Base-by-base conservation (phyloP, 495 filamentous ascomycete genomes). In the Xylaria bambusicola region DNA sequence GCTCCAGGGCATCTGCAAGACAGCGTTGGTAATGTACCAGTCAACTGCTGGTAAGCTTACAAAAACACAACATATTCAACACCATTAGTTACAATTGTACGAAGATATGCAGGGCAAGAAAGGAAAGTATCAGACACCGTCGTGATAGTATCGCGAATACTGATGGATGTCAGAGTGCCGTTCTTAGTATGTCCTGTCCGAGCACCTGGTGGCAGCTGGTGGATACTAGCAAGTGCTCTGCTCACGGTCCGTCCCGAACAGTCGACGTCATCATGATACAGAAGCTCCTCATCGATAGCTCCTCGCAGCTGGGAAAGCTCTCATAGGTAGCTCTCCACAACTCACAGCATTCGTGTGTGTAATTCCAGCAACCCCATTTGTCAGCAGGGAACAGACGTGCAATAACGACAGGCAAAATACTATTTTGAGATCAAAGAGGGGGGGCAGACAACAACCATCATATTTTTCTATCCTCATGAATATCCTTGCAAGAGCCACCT, bases 401-500 rank as follows among this genome's bases (percentile, higher is more conserved):
- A 20, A 56, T n/a, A n/a, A 54, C n/a, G 48, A 29, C 31, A 26
- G 8, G 13, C 7, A 38, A 40, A 6, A 33, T 33, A 33, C 5
- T 33, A 33, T 38, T n/a, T 33, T 17, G 8, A 40, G 13, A 29
- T n/a, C 29, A 29, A 59, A 60, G 48, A 52, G 45, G 35, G 26
- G 26, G 17, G 5, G 18, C 12, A n/a, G 38, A 31, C 44, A 33
- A 10, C 36, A 36, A 7, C 45, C n/a, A n/a, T n/a, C n/a, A n/a
- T 15, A 42, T 23, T 23, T 46, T 21, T 51, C 26, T 31, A 35
- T 51, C 60, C 64, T 47, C 47, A 70, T 66, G 68, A 70, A 68
- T 66, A 62, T 54, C 38, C 18, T 71, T 38, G 51, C 59, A 15
- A 68, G 54, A 62, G 53, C 59, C 52, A 56, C 61, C 56, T 55